Percentiles rank a stretch among this genome's conserved stretches.
phyloP scores from a whole-genome alignment of 495 filamentous ascomycete species.

The Podospora conica region DNA sequence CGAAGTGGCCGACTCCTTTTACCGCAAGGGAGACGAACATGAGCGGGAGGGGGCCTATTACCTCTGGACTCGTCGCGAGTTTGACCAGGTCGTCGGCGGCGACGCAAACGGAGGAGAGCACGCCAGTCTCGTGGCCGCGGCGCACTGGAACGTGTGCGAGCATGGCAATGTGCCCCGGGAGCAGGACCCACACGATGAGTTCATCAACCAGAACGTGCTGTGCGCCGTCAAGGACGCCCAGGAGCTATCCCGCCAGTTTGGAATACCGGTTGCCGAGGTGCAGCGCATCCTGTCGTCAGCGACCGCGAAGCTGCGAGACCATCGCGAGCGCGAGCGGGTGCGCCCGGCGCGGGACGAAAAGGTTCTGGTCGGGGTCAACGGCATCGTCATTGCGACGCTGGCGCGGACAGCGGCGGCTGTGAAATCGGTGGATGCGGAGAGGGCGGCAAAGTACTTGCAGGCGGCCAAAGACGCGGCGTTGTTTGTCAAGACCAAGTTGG shows the following conservation, averaged over 20 bases:
- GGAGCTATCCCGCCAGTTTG: conserved; percentile 70
- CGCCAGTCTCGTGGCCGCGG: conserved; percentile 67
- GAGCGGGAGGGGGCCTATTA: conserved; percentile 95
- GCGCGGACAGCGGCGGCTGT: conserved; percentile 67
- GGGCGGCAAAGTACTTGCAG: conserved; percentile 48
- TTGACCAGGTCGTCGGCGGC: conserved; percentile 65
- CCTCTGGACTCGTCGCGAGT: conserved; percentile 86
- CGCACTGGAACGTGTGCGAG: conserved; percentile 79
- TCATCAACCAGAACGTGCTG: conserved; percentile 72
- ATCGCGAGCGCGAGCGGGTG: conserved; percentile 69
- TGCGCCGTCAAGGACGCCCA: conserved; percentile 45
- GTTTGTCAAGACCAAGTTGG: conserved; percentile 78
- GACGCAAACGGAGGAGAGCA: conserved; percentile 37
- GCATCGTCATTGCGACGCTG: conserved; percentile 79
- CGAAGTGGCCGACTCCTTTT: conserved; percentile 88
- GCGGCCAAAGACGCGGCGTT: conserved; percentile 62
- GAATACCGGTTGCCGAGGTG: conserved; percentile 67
- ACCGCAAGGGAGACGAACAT: conserved; percentile 65
- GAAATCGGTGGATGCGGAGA: conserved; percentile 50
- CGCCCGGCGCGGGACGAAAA: conserved; percentile 87
- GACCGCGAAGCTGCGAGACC: conserved; percentile 61
- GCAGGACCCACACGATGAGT: conserved; percentile 87
- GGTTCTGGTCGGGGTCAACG: conserved; percentile 82
- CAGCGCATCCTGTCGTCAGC: conserved; percentile 62
- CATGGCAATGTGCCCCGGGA: conserved; percentile 83